These are phyloP conservation scores for Phialemonium atrogriseum DNA, from an alignment of 2,329 filamentous ascomycete genomes.

Conservation along the genomic window DNA sequence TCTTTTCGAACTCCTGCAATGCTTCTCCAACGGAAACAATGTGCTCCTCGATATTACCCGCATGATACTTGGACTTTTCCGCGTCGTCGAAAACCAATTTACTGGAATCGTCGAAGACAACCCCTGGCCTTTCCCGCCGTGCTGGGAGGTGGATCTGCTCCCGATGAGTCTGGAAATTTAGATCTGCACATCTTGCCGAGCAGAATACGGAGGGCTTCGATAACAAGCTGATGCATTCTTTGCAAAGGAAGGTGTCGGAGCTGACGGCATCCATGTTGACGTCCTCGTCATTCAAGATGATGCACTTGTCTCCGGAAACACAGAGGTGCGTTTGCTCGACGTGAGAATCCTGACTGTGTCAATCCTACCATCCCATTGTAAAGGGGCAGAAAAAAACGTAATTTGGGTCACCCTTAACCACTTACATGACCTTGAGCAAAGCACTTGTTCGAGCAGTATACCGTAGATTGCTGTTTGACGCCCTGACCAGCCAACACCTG, in stretches of 20 bases:
- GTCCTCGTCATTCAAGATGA: conserved; percentile 14
- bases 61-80: too few species aligned
- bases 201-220: conserved; percentile 21
- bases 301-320: conserved; percentile 14
- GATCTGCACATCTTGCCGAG: conserved; percentile 19
- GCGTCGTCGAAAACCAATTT: too few species aligned
- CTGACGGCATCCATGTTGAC: conserved; percentile 11
- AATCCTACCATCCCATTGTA: conserved; percentile 2
- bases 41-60: too few species aligned
- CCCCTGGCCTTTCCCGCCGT: too few species aligned
- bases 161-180: conserved; percentile 23
- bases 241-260: conserved; percentile 18
- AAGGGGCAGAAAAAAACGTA: conserved; percentile 3
- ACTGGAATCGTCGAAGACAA: too few species aligned
- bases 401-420: too few species aligned
- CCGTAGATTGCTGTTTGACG: conserved; percentile 11
- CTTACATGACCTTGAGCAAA: conserved; percentile 12
- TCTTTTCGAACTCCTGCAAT: too few species aligned
- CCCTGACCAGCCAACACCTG: conserved; percentile 14
- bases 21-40: too few species aligned
- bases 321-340: conserved; percentile 16
- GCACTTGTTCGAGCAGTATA: conserved; percentile 20
- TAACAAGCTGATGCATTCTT: conserved; percentile 20
- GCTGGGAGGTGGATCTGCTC: conserved; percentile 20
- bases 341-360: conserved; percentile 12